Base-by-base conservation (phyloP, 73 alveolate genomes). In the Tetrahymena elliotti region DNA sequence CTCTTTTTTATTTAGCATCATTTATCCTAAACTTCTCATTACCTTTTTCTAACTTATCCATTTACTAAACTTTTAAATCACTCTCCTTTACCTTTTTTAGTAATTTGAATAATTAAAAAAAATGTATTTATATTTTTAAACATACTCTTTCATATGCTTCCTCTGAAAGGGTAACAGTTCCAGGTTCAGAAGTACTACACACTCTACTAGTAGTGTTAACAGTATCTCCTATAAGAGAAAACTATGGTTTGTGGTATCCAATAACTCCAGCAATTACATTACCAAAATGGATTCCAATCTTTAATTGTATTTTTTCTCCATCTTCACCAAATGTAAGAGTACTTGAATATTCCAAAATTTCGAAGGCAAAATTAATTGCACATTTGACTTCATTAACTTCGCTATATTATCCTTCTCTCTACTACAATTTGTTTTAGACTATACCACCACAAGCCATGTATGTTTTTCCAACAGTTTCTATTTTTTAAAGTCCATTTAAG, bases 381-480 rank as follows among this genome's bases (percentile, higher is more conserved):
- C 88, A 68, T 31, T 68, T 68, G 11, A 68, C 88, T 68, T 68
- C 88, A 68, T 68, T 68, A 18, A 68, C 34, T 31, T 68, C 88
- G n/a, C 88, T 68, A 16, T 68, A 68, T 11, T 68, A 24, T 31
- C 88, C 88, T 68, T 68, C 88, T 3, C 88, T 12, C 36, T 94
- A 35, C 93, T 94, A 52, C 4, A 94, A 37, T 84, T 94, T 94
- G 22, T 37, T 84, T n/a, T 88, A 33, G 35, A 96, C 97, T 54
- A 98, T 95, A 38, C 99, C 99, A 54, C 98, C 99, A 47, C 98
- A 97, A 33, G 98, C 98, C 99, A 98, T 97, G 95, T 97, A 98
- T 18, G 99, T 97, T 47, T 97, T 97, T 0, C 99, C 99, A 7
- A 98, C 99, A 10, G 99, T 98, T 95, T 98, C 99, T 27, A 98